Evolutionary conservation across 345 rosid species (phyloP), one percentile per base, ranked within the genome.

Genomic region (Moricandia arvensis): DNA sequence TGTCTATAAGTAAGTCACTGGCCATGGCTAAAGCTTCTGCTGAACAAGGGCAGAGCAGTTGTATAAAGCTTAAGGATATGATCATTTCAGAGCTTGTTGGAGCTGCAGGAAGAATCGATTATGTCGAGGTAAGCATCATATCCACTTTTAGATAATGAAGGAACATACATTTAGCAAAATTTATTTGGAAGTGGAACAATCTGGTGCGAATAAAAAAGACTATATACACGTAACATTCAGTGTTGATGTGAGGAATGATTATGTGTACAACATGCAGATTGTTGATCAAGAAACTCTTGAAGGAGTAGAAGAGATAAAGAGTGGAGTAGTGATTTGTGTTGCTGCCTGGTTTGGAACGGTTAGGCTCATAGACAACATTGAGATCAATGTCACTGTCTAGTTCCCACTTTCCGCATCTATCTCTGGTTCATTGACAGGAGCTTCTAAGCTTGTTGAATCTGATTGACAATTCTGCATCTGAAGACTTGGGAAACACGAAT

Each of bases 321-420:
- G 74, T 38, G 88, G 91, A 6, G 89, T 87, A 3, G 91, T 90
- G 43, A 58, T 94, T 73, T 87, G 93, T 65, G 73, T 88, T 8
- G 97, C 97, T 7, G 89, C 91, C 16, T 87, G 90, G 89, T 90
- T 94, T 81, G 97, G 97, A 37, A 79, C 82, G 11, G 98, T 91
- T 59, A 82, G 97, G 79, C 86, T 94, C 16, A 86, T 90, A 51
- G 98, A 94, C 76, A 94, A 91, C 85, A 71, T 86, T 27, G 95
- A 94, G 85, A 91, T 91, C 79, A 41, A 66, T 69, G 33, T 58
- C 11, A 74, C 73, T 49, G 54, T 41, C 7, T 79, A 79, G 68
- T 33, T 68, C 53, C 8, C n/a, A 13, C 11, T 47, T 3, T 45
- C 38, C 13, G 29, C 63, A 61, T 60, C 55, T 27, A 27, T 57